phyloP scores from a whole-genome alignment of 768 basidiomycete genomes.

The Leucosporidium creatinivorum region DNA sequence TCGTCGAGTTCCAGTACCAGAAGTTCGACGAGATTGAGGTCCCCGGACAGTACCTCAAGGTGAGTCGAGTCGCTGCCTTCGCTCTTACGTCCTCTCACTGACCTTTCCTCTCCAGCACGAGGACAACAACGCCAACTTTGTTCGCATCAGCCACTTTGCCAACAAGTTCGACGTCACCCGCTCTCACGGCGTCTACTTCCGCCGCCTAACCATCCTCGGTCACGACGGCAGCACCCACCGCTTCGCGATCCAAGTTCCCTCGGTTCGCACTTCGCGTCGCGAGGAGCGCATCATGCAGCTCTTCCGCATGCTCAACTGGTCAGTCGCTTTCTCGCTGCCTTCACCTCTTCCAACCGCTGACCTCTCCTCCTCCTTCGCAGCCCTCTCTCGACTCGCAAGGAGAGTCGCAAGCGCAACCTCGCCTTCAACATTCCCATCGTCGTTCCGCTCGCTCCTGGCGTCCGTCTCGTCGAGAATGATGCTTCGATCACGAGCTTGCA shows the following conservation, averaged over 20 bases:
- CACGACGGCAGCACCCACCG: conserved; percentile 80
- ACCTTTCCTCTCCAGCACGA: conserved; percentile 59
- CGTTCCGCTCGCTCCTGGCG: conserved; percentile 64
- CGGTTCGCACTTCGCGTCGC: conserved; percentile 72
- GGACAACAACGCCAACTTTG: conserved; percentile 83
- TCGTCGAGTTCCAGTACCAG: conserved; percentile 94
- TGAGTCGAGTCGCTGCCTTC: conserved; percentile 37
- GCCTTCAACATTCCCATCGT: conserved; percentile 84
- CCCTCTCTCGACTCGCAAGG: conserved; percentile 76
- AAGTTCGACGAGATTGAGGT: conserved; percentile 97
- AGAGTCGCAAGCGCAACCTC: conserved; percentile 83
- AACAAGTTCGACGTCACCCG: conserved; percentile 85
- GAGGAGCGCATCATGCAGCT: conserved; percentile 89
- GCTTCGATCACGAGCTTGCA: conserved; percentile 81
- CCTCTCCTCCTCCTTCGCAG: conserved; percentile 44
- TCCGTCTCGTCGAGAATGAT: conserved; percentile 84
- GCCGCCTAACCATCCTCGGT: conserved; percentile 82
- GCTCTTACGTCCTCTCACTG: background rate
- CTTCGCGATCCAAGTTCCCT: conserved; percentile 85
- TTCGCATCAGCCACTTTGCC: conserved; percentile 81
- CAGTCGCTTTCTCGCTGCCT: conserved; percentile 33
- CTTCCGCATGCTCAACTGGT: conserved; percentile 93
- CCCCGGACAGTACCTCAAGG: conserved; percentile 98
- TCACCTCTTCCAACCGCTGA: conserved; percentile 7
- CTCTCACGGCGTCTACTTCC: conserved; percentile 76